A percentile compares a stretch with the other conserved stretches of the same genome.
Evolutionary conservation across 495 filamentous ascomycete genomes (phyloP).

Genomic region (Lasiosphaeris hirsuta): DNA sequence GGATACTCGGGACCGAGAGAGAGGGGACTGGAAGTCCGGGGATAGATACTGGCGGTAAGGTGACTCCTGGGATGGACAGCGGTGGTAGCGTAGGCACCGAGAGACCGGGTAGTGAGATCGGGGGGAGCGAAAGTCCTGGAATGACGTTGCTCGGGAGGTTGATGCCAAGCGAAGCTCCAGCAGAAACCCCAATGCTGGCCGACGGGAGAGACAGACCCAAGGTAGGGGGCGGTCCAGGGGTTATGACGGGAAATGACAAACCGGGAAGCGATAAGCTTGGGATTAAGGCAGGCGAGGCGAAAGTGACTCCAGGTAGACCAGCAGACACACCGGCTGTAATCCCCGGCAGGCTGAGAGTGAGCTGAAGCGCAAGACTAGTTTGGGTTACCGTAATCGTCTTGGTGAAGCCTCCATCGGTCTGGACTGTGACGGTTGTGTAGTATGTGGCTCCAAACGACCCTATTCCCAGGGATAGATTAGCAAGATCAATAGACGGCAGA

Average conservation of each 20-base stretch:
- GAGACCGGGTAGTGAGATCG: neutral
- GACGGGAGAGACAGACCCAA: neutral
- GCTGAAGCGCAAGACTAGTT: neutral
- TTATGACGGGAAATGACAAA: no score
- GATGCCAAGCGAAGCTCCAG: neutral
- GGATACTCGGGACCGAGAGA: neutral
- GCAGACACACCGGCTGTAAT: neutral
- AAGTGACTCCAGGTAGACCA: neutral
- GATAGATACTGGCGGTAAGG: neutral
- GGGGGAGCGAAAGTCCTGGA: neutral
- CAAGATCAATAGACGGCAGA: neutral
- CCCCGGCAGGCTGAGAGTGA: neutral
- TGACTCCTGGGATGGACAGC: neutral
- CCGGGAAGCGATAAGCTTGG: neutral
- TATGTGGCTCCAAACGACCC: neutral
- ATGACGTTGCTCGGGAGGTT: neutral
- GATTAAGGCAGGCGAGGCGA: neutral
- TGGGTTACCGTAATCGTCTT: neutral
- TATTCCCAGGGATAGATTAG: neutral
- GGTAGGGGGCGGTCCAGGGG: no score
- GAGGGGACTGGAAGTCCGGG: neutral
- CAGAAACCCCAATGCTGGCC: neutral
- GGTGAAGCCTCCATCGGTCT: neutral
- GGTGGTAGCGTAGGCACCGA: neutral
- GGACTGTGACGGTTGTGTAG: neutral